Percentiles rank a stretch among this genome's conserved stretches.
These are phyloP conservation scores for Euphorbia peplus DNA, from an alignment of 345 rosid genomes.

Conservation along the genomic window DNA sequence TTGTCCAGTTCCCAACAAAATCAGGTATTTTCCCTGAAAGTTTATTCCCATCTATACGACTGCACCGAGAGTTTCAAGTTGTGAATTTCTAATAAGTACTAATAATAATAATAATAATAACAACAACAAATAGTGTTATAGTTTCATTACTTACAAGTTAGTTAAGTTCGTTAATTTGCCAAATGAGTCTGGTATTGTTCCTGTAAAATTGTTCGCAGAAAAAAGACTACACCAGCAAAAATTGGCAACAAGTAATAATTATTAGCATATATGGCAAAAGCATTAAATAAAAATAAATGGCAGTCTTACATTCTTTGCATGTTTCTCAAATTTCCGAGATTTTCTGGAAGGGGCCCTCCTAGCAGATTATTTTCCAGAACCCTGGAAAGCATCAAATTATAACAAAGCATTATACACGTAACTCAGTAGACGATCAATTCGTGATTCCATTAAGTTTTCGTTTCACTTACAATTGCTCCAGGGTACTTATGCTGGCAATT, in stretches of 20 bases:
- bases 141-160: conserved; percentile 55
- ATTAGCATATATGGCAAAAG: too few species aligned
- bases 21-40: conserved; percentile 81
- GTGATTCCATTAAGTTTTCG: too few species aligned
- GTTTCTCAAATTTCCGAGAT: conserved; percentile 55
- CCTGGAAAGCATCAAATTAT: conserved; percentile 34
- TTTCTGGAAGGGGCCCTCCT: conserved; percentile 55
- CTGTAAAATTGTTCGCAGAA: conserved; percentile 70
- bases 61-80: conserved; percentile 26
- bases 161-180: conserved; percentile 55
- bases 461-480: too few species aligned
- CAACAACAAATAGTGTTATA: too few species aligned
- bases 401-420: too few species aligned
- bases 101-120: background rate
- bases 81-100: background rate
- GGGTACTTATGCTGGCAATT: too few species aligned
- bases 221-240: conserved; percentile 44
- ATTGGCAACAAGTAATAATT: too few species aligned
- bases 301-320: conserved; percentile 52
- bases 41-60: conserved; percentile 75
- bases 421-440: too few species aligned
- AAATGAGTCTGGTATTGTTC: conserved; percentile 68
- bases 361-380: conserved; percentile 60
- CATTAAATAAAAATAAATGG: background rate
- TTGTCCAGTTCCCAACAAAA: conserved; percentile 81